Evolutionary conservation across 2,329 filamentous ascomycete species (phyloP).

Genomic region (Sclerotinia glacialis): DNA sequence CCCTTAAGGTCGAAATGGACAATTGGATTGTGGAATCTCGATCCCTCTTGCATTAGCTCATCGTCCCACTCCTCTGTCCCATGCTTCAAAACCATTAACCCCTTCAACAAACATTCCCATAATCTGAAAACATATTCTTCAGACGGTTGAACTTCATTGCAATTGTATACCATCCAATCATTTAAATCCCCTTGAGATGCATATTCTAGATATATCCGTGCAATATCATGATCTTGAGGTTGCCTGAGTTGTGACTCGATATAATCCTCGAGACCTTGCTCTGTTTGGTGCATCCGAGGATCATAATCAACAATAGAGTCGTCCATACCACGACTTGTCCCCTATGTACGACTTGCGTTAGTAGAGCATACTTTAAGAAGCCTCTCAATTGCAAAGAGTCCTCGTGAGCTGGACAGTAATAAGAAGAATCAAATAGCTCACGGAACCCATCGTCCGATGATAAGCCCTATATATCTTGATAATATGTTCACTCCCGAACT

Average conservation of each 20-base stretch:
- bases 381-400: background rate
- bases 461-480: slow-evolving; percentile 15
- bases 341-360: background rate
- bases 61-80: slow-evolving; percentile 1
- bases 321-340: background rate
- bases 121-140: slow-evolving; percentile 12
- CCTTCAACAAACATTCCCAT: slow-evolving; percentile 19
- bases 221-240: background rate
- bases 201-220: slow-evolving; percentile 17
- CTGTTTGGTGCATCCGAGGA: too few species aligned
- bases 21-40: background rate
- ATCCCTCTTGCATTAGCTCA: background rate
- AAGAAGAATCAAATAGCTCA: background rate
- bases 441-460: slow-evolving; percentile 8
- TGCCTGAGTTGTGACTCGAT: background rate
- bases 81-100: slow-evolving; percentile 2
- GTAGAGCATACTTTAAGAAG: background rate
- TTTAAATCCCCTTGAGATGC: background rate
- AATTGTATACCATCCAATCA: background rate
- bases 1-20: slow-evolving; percentile 13
- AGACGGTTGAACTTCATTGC: background rate
- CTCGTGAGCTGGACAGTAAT: background rate
- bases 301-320: background rate
- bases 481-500: slow-evolving; percentile 13
- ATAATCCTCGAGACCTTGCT: background rate